phyloP scores from a whole-genome alignment of 441 rosid genomes.

The Erodium trifolium region DNA sequence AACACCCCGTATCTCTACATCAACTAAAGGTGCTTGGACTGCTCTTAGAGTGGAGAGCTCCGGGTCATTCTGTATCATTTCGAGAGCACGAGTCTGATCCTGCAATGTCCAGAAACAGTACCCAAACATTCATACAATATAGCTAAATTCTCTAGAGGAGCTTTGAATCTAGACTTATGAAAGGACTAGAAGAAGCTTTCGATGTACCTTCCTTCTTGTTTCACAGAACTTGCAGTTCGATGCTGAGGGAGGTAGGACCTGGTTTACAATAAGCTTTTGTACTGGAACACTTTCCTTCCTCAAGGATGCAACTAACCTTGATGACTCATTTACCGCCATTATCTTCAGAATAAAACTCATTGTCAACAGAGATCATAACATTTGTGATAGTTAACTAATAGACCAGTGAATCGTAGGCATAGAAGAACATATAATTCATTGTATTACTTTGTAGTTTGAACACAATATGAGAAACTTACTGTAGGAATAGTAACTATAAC shows the following conservation, averaged over 20 bases:
- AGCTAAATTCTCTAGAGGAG: neutral
- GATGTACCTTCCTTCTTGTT: slow-evolving; percentile 52
- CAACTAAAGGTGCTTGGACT: slow-evolving; percentile 51
- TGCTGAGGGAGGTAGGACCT: slow-evolving; percentile 48
- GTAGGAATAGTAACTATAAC: slow-evolving; percentile 74
- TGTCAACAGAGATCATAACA: slow-evolving; percentile 4
- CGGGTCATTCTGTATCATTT: slow-evolving; percentile 44
- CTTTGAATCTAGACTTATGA: neutral
- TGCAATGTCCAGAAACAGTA: slow-evolving; percentile 22
- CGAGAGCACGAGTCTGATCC: slow-evolving; percentile 64
- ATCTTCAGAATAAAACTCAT: slow-evolving; percentile 31
- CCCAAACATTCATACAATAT: neutral
- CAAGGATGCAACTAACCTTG: slow-evolving; percentile 60
- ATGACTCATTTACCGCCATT: slow-evolving; percentile 67
- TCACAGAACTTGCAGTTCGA: slow-evolving; percentile 65
- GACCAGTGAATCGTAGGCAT: neutral
- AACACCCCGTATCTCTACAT: slow-evolving; percentile 72
- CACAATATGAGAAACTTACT: slow-evolving; percentile 30
- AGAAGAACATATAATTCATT: neutral
- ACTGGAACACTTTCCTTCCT: slow-evolving; percentile 60
- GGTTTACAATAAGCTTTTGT: slow-evolving; percentile 55
- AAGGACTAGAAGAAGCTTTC: neutral
- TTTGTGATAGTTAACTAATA: neutral
- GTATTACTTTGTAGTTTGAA: neutral
- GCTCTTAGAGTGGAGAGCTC: slow-evolving; percentile 51